A percentile compares a stretch with the other conserved stretches of the same genome.
phyloP scores from a whole-genome alignment of 164 flowering plant genomes.

The Aristolochia fimbriata region DNA sequence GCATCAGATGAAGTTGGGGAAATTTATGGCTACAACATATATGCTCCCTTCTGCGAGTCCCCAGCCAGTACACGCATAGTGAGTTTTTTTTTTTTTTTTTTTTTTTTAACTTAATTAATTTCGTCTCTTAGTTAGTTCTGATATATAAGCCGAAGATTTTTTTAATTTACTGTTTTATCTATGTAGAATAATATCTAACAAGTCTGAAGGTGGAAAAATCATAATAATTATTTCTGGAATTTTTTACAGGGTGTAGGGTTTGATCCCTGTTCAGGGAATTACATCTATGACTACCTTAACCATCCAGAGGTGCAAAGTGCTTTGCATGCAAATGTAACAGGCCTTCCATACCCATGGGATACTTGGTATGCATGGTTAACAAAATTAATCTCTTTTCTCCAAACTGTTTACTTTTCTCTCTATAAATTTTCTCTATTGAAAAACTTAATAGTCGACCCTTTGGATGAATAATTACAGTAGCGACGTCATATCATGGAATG shows the following conservation, averaged over 20 bases:
- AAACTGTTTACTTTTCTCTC: background rate
- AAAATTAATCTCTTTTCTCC: background rate
- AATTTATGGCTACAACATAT: constrained; percentile 2
- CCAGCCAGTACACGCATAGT: background rate
- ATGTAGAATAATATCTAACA: too few species aligned
- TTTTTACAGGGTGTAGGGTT: constrained; percentile 5
- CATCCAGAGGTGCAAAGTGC: constrained; percentile 4
- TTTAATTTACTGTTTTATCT: too few species aligned
- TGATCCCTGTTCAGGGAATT: constrained; percentile 53
- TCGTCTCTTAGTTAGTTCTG: too few species aligned
- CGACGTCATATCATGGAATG: background rate
- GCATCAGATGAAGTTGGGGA: background rate
- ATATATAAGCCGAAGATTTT: too few species aligned
- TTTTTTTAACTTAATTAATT: too few species aligned
- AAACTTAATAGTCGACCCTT: too few species aligned
- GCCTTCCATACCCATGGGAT: constrained; percentile 13
- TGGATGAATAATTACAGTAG: background rate
- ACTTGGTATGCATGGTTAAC: constrained; percentile 16
- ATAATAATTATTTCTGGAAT: background rate
- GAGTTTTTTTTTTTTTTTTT: too few species aligned
- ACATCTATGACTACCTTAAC: constrained; percentile 17
- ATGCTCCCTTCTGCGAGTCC: constrained; percentile 1
- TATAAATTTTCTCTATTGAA: too few species aligned
- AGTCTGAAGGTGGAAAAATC: background rate
- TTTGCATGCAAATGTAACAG: constrained; percentile 5